Evolutionary conservation across 805 yeast species (phyloP), one percentile per base, ranked within the genome.

Genomic region (Lachancea sp.): DNA sequence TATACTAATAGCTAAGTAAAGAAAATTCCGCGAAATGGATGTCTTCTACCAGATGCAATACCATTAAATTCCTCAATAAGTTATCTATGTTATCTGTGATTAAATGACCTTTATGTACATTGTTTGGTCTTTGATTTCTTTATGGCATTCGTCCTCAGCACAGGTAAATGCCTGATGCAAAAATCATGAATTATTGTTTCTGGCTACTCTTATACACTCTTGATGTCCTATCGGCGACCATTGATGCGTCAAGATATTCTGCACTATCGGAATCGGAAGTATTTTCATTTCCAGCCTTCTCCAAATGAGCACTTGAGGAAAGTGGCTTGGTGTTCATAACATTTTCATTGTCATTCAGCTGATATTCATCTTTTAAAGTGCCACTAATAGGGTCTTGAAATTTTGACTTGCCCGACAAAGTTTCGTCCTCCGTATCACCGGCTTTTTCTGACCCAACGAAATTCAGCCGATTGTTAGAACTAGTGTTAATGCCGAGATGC

Each of bases 231-330:
- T 8, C 9, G 9, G 25, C 11, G 11, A 8, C 11, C 20, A 7
- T 29, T 21, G 29, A 41, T 19, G 46, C 45, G 36, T 45, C 48
- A n/a, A 41, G 24, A 38, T 41, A 45, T 18, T 45, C 48, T n/a
- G 34, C 43, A 18, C 22, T 34, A 19, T 31, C 34, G 17, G 28
- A 20, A 16, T 31, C 41, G 12, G 30, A 24, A 24, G 4, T 18
- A 8, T 37, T 24, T 18, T 23, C 35, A 17, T 30, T 23, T 5
- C 19, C 26, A 17, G 17, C 13, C 9, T 7, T 13, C 11, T 32
- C 25, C n/a, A n/a, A 16, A 7, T 24, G 6, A 5, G 13, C 20
- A 4, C 7, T 22, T 22, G 24, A 8, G 9, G 11, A n/a, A n/a
- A n/a, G n/a, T n/a, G n/a, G n/a, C n/a, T 22, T 22, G 24, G 24